A percentile compares a stretch with the other conserved stretches of the same genome.
Conservation (phyloP, 2,329 filamentous ascomycete species). For the Ophiostoma himal-ulmi region DNA sequence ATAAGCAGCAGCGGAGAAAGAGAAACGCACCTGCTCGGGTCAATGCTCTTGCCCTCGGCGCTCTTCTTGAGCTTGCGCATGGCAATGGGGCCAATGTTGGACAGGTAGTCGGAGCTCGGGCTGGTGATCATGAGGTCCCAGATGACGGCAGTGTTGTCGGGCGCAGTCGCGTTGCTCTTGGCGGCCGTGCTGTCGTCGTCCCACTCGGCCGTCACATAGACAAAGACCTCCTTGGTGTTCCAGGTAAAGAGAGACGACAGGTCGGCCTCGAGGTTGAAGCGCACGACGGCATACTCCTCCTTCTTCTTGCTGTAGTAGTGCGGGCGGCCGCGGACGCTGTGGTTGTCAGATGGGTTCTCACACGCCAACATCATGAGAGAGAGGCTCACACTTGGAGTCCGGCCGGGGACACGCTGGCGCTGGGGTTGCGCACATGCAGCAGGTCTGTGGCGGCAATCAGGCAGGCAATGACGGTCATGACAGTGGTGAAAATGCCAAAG, state of each 20-base stretch:
- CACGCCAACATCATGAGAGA: not conserved
- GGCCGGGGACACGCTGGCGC: constrained; percentile 54
- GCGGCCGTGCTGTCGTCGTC: constrained; percentile 29
- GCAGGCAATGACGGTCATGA: constrained; percentile 72
- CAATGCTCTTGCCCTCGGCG: constrained; percentile 54
- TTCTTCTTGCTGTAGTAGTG: constrained; percentile 91
- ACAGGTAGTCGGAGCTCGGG: constrained; percentile 56
- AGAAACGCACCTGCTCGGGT: constrained; percentile 37
- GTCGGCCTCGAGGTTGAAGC: constrained; percentile 89
- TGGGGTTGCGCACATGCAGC: constrained; percentile 61
- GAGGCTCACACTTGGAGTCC: constrained; percentile 78
- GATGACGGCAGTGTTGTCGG: constrained; percentile 71
- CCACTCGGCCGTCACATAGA: constrained; percentile 86
- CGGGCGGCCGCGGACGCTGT: constrained; percentile 79
- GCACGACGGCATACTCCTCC: constrained; percentile 92
- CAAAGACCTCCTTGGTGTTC: constrained; percentile 98
- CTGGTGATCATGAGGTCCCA: constrained; percentile 93
- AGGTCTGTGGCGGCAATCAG: constrained; percentile 78
- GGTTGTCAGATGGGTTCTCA: not conserved
- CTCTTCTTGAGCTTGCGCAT: constrained; percentile 58
- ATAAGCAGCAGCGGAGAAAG: not conserved
- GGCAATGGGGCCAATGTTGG: constrained; percentile 54
- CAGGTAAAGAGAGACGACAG: constrained; percentile 90
- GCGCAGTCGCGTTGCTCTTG: constrained; percentile 34
- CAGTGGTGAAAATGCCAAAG: constrained; percentile 97